These are phyloP conservation scores for Aspergillus bombycis DNA, from an alignment of 2,329 filamentous ascomycete genomes.

Conservation along the genomic window DNA sequence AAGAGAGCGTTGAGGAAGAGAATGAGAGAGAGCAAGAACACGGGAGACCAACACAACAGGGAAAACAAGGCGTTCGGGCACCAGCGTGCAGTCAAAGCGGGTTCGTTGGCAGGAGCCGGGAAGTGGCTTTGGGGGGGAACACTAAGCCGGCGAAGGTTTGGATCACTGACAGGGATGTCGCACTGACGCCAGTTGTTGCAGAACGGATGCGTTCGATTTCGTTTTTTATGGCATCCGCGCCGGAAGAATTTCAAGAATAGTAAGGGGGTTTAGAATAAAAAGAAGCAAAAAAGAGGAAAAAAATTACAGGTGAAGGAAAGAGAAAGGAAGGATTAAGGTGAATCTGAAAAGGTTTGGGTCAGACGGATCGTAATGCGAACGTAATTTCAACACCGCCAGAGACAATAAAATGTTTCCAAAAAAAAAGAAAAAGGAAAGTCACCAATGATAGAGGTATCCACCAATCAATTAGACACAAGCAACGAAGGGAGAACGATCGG, in stretches of 20 bases:
- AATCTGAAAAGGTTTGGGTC: neutral
- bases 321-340: neutral
- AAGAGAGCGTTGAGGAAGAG: neutral
- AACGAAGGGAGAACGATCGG: neutral
- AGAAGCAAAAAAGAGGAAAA: neutral
- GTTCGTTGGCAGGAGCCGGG: conserved; percentile 33
- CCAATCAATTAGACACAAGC: neutral
- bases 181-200: conserved; percentile 30
- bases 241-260: neutral
- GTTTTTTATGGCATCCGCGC: conserved; percentile 1
- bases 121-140: conserved; percentile 29
- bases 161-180: conserved; percentile 39
- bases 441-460: neutral
- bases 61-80: conserved; percentile 42
- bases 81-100: conserved; percentile 33
- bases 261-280: neutral
- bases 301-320: neutral
- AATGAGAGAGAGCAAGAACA: conserved; percentile 12
- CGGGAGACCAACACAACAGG: conserved; percentile 29
- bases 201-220: conserved; percentile 10
- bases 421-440: conserved; percentile 2
- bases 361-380: conserved; percentile 1
- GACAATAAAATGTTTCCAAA: conserved; percentile 6
- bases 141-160: conserved; percentile 27
- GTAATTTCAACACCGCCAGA: conserved; percentile 1